Conservation (phyloP, 1,284 basidiomycete genomes). For the Leccinum olivaceoglutinosum region DNA sequence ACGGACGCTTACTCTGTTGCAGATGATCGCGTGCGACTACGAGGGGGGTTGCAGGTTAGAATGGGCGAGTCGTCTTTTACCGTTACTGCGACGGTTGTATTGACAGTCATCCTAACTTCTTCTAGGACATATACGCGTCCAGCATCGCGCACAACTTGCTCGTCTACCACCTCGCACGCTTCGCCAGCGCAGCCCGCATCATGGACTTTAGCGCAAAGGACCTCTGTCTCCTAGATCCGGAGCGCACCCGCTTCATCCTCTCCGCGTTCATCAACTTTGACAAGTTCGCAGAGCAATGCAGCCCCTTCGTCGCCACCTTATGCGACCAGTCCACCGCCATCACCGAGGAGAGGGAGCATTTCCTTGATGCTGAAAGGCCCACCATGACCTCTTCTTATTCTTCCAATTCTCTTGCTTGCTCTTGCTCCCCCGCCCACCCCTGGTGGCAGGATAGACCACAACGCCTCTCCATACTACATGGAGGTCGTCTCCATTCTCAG, state of each 20-base stretch:
- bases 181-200: constrained; percentile 70
- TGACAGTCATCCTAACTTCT: too few relatives aligned
- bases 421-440: constrained; percentile 1
- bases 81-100: constrained; percentile 2
- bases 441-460: not conserved
- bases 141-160: constrained; percentile 58
- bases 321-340: constrained; percentile 53
- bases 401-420: not conserved
- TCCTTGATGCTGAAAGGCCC: constrained; percentile 13
- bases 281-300: constrained; percentile 79
- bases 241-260: constrained; percentile 67
- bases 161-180: constrained; percentile 63
- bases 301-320: constrained; percentile 54
- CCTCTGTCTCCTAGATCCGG: constrained; percentile 63
- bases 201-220: constrained; percentile 76
- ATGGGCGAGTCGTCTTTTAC: constrained; percentile 53
- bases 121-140: constrained; percentile 58
- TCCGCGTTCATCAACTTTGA: constrained; percentile 91
- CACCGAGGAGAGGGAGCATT: constrained; percentile 49
- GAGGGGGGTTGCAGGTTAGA: constrained; percentile 57
- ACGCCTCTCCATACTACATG: not conserved
- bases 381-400: constrained; percentile 1
- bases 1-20: constrained; percentile 7
- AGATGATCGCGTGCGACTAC: constrained; percentile 86
- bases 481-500: too few relatives aligned